Evolutionary conservation across 805 yeast genomes (phyloP).

Genomic region (Wickerhamomyces xylosicus): DNA sequence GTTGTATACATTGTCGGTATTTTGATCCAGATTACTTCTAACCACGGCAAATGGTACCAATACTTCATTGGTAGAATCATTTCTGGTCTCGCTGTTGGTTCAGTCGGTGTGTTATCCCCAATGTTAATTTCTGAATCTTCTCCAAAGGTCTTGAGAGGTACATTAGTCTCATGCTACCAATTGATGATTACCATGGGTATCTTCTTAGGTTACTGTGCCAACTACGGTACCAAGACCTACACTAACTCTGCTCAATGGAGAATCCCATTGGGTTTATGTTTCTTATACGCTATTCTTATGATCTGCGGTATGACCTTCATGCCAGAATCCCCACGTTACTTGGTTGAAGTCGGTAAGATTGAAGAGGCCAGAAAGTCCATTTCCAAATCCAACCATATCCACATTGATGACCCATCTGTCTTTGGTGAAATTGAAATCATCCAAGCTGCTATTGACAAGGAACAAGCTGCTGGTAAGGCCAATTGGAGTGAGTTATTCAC

Average conservation of each 20-base stretch:
- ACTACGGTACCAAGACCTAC: neutral
- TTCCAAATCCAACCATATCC: conserved; percentile 31
- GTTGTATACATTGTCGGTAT: conserved; percentile 58
- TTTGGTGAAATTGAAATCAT: conserved; percentile 47
- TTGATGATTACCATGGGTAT: conserved; percentile 27
- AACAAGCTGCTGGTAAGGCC: conserved; percentile 51
- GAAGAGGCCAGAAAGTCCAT: neutral
- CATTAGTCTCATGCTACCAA: neutral
- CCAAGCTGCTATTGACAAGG: conserved; percentile 51
- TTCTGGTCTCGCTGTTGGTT: neutral
- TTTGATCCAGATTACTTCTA: conserved; percentile 49
- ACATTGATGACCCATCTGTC: conserved; percentile 43
- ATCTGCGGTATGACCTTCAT: neutral
- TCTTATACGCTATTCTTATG: neutral
- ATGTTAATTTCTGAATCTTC: conserved; percentile 61
- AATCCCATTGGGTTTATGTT: neutral
- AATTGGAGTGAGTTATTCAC: conserved; percentile 56
- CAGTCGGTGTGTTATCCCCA: conserved; percentile 67
- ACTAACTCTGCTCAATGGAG: neutral
- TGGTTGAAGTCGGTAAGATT: neutral
- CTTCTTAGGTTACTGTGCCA: neutral
- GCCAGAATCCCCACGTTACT: neutral
- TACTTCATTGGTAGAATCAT: neutral
- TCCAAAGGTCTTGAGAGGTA: conserved; percentile 50
- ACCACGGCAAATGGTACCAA: conserved; percentile 39